These are phyloP conservation scores for Bretschneidera sinensis DNA, from an alignment of 345 rosid species.

Conservation along the genomic window DNA sequence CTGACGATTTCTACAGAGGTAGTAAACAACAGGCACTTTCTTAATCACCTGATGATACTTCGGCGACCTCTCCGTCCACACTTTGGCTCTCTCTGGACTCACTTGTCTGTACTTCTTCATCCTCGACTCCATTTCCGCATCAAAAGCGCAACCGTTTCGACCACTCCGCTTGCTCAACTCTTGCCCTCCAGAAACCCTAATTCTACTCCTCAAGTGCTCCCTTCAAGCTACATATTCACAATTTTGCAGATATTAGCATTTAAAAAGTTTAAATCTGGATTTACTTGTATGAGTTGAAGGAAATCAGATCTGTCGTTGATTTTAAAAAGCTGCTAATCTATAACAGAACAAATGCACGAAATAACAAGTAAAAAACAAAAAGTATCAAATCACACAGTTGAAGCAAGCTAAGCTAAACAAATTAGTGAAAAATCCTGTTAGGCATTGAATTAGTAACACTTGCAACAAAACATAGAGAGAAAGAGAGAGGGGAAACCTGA, in stretches of 20 bases:
- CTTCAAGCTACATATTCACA: neutral
- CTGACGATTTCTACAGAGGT: slow-evolving; percentile 81
- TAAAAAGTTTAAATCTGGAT: neutral
- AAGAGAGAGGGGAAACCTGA: neutral
- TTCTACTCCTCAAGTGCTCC: neutral
- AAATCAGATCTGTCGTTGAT: neutral
- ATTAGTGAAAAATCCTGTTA: neutral
- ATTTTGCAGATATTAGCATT: too few relatives aligned
- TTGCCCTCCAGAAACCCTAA: too few relatives aligned
- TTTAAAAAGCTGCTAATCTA: neutral
- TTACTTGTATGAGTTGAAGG: neutral
- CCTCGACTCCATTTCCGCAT: slow-evolving; percentile 47
- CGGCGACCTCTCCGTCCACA: slow-evolving; percentile 93
- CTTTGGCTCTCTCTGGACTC: slow-evolving; percentile 94
- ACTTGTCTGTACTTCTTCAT: slow-evolving; percentile 73
- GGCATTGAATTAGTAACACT: neutral
- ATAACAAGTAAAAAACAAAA: too few relatives aligned
- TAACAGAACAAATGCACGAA: neutral
- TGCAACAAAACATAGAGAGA: neutral
- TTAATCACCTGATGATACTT: slow-evolving; percentile 71
- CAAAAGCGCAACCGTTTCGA: neutral
- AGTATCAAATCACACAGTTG: neutral
- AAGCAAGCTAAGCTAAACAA: neutral
- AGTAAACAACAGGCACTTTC: slow-evolving; percentile 84
- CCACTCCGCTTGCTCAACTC: slow-evolving; percentile 16